A percentile compares a stretch with the other conserved stretches of the same genome.
These are phyloP conservation scores for Globisporangium abappressorium DNA, from an alignment of 352 stramenopile genomes.

Conservation along the genomic window DNA sequence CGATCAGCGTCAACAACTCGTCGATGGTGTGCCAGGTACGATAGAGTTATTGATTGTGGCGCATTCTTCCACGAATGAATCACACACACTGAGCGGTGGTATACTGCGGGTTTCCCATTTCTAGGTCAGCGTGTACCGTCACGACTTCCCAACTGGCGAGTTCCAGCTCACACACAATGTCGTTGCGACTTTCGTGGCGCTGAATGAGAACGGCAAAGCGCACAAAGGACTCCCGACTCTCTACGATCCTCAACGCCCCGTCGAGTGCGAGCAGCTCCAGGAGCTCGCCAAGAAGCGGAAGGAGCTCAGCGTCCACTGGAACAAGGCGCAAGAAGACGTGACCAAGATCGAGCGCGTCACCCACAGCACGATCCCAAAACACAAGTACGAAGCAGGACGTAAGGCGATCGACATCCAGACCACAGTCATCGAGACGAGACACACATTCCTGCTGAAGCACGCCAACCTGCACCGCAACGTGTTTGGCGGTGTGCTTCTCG, in stretches of 20 bases:
- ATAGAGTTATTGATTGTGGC: neutral
- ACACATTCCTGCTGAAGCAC: constrained; percentile 40
- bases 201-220: constrained; percentile 24
- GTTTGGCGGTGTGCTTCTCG: constrained; percentile 41
- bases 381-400: constrained; percentile 9
- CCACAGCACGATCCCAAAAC: constrained; percentile 27
- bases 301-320: constrained; percentile 30
- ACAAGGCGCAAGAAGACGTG: constrained; percentile 27
- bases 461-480: constrained; percentile 36
- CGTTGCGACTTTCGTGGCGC: constrained; percentile 38
- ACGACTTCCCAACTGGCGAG: constrained; percentile 29
- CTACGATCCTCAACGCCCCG: constrained; percentile 21
- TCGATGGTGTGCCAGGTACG: constrained; percentile 38
- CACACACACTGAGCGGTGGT: neutral
- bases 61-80: neutral
- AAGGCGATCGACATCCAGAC: constrained; percentile 27
- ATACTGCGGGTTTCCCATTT: neutral
- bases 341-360: constrained; percentile 25
- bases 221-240: constrained; percentile 22
- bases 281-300: constrained; percentile 31
- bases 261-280: constrained; percentile 27
- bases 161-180: constrained; percentile 48
- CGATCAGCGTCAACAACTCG: constrained; percentile 34
- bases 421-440: constrained; percentile 36
- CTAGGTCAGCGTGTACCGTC: constrained; percentile 37